Base-by-base conservation (phyloP, 1,284 basidiomycete species). In the Apiotrichum laibachii region DNA sequence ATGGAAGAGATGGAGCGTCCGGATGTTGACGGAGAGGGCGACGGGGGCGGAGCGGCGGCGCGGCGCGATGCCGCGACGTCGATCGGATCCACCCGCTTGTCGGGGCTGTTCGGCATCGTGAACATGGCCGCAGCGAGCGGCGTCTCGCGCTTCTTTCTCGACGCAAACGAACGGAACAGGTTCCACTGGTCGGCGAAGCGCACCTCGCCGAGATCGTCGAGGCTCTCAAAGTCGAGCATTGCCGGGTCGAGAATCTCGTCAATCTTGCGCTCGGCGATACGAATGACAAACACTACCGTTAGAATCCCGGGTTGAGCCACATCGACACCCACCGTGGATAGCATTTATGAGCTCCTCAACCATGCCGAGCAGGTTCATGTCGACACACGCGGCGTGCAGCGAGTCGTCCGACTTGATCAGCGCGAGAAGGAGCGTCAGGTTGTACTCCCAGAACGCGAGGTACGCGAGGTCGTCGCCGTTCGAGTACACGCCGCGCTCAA, bases 141-240 rank as follows among this genome's bases (percentile, higher is more conserved):
- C 65, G 65, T 80, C 77, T 58, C 76, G 18, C 78, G 70, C 80
- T 88, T 92, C 62, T 83, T 83, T 40, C 82, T 80, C 6, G 68
- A 70, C 10, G 83, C 84, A 63, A 95, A 75, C 22, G 80, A 85
- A 39, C 90, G 85, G 52, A 96, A 83, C 67, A 96, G 88, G 0
- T 88, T 88, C 93, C 95, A 98, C 65, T 98, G 95, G 11, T 91
- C 92, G 77, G 97, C 92, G 70, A 97, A 99, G 58, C 92, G 88
- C 22, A 98, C 82, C 42, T 86, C 84, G 50, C 90, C 88, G 62
- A 92, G 87, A 11, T 86, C 87, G 1, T 89, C 85, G 16, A 88
- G 81, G 0, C 92, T 84, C 34, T 89, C 85, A 70, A 90, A 88
- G 59, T 98, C 93, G 58, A 99, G 82, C 56, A 99, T 80, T 0